Conservation (phyloP, 192 early-diverging fungal genomes). For the Irineochytrium annulatum region DNA sequence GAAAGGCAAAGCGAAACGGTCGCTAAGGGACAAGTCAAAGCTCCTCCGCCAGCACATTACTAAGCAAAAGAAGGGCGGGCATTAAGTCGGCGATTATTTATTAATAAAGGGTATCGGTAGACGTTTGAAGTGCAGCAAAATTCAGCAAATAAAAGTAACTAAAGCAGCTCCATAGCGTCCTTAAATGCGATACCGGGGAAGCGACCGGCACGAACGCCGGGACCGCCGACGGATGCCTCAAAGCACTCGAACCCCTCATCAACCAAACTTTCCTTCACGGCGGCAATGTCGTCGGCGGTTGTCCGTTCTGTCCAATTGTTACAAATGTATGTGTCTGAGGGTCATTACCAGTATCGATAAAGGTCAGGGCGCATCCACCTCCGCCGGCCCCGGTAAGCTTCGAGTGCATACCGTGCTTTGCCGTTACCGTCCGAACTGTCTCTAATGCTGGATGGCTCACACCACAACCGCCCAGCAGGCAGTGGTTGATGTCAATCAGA, state of each 20-base stretch:
- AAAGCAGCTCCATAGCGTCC: no score
- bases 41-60: slow-evolving; percentile 42
- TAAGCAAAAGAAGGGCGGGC: slow-evolving; percentile 46
- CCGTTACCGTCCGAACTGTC: slow-evolving; percentile 63
- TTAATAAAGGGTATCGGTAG: no score
- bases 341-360: slow-evolving; percentile 23
- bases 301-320: no score
- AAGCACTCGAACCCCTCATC: no score
- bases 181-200: no score
- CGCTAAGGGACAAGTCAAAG: slow-evolving; percentile 43
- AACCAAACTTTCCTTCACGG: no score
- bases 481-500: slow-evolving; percentile 83
- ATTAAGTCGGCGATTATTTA: slow-evolving; percentile 24
- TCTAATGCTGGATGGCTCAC: slow-evolving; percentile 85
- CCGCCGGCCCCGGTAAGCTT: slow-evolving; percentile 98
- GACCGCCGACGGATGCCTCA: no score
- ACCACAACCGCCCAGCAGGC: slow-evolving; percentile 69
- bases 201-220: no score
- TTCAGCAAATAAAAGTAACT: no score
- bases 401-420: slow-evolving; percentile 56
- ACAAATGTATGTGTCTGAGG: no score
- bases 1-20: slow-evolving; percentile 40
- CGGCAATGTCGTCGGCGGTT: no score
- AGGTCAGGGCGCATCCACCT: slow-evolving; percentile 89
- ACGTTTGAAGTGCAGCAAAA: no score